phyloP scores from a whole-genome alignment of 257 asterid species.

The Solanum tacnaense region DNA sequence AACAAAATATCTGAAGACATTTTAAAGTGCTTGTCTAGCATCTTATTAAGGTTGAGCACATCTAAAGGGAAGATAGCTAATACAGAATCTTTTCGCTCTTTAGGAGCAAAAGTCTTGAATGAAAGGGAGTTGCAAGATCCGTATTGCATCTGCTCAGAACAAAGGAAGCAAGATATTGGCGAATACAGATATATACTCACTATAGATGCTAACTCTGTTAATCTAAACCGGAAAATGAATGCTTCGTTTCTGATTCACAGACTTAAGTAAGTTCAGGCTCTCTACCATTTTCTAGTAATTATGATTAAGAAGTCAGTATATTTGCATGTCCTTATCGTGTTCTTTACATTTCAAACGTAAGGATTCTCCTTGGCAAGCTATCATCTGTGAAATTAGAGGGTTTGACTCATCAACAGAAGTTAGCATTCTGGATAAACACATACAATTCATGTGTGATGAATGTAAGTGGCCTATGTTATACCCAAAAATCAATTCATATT shows the following conservation, averaged over 20 bases:
- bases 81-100: slow-evolving; percentile 28
- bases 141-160: slow-evolving; percentile 20
- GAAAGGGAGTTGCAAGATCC: slow-evolving; percentile 43
- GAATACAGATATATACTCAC: slow-evolving; percentile 27
- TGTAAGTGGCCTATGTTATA: slow-evolving; percentile 19
- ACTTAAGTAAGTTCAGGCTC: slow-evolving; percentile 33
- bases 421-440: slow-evolving; percentile 80
- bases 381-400: slow-evolving; percentile 48
- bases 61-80: slow-evolving; percentile 56
- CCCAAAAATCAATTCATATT: background rate
- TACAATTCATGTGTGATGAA: slow-evolving; percentile 83
- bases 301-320: background rate
- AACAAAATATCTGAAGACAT: slow-evolving; percentile 54
- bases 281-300: background rate
- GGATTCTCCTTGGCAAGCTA: slow-evolving; percentile 64
- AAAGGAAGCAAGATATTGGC: slow-evolving; percentile 40
- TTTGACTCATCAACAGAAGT: slow-evolving; percentile 67
- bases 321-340: background rate
- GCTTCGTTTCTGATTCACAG: slow-evolving; percentile 48
- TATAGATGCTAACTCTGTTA: slow-evolving; percentile 42
- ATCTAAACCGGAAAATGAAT: slow-evolving; percentile 38
- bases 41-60: slow-evolving; percentile 48
- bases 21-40: slow-evolving; percentile 56
- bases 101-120: slow-evolving; percentile 7
- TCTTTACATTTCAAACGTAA: slow-evolving; percentile 12